Base-by-base conservation (phyloP, 2,329 filamentous ascomycete species). In the Ceratocystis variospora region DNA sequence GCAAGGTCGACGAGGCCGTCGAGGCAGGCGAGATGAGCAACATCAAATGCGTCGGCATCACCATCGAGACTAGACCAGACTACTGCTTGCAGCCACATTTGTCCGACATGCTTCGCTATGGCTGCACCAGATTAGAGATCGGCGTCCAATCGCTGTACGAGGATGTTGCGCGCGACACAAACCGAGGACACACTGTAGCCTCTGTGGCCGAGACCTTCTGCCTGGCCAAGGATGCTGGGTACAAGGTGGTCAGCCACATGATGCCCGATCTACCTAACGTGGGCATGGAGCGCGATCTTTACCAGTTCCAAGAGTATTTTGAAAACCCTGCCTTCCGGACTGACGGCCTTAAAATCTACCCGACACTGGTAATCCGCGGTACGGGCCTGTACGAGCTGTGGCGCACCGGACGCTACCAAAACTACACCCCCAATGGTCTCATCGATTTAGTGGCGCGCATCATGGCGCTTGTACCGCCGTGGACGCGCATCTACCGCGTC, bases 191-290 rank as follows among this genome's bases (percentile, higher is more conserved):
- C 75, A 99, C 94, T 0, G 94, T 99, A 28, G 90, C 91, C 5
- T 85, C 95, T 0, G 94, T 99, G 0, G 93, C 91, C 37, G 92
- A 99, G 76, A 99, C 94, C 0, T 99, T 99, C 74, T 95, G 89
- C 71, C 81, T 96, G n/a, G 86, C 94, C 69, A 99, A 99, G 76
- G 95, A 99, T 75, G 91, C 95, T 5, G 94, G 94, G 0, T 99
- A 96, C 82, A 99, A 99, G 76, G 94, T 99, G 0, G 94, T 99
- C 69, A 96, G 90, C 70, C 94, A 99, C 77, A 99, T 99, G 94
- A 99, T 99, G 94, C 94, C 94, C 1, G 94, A 99, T 74, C 78
- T 99, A 61, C 94, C 94, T 2, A 99, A 99, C 72, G 94, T 99
- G 1, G 94, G 94, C 66, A 96, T 97, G 89, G 95, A 99, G 77